Conservation (phyloP, 176 grass and related monocot species). For the Bromus sterilis region DNA sequence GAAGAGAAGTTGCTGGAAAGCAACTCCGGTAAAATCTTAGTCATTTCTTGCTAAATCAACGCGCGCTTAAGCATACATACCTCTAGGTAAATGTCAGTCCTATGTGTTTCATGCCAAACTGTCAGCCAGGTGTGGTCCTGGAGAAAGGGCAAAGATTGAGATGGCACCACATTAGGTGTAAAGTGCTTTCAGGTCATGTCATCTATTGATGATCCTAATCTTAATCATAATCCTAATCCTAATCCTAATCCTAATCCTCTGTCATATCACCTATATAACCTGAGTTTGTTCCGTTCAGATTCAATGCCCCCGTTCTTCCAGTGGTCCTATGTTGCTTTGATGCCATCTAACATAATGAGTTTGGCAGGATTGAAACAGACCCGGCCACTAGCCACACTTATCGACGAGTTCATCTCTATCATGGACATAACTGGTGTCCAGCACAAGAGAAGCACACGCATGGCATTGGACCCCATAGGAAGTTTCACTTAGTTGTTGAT, state of each 20-base stretch:
- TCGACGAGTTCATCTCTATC: constrained; percentile 18
- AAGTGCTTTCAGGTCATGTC: constrained; percentile 9
- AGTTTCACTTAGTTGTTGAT: neutral
- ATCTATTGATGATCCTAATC: neutral
- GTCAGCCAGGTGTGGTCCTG: neutral
- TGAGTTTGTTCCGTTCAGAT: constrained; percentile 29
- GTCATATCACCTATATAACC: neutral
- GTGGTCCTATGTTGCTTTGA: constrained; percentile 30
- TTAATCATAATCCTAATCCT: too few species aligned
- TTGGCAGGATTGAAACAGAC: constrained; percentile 35
- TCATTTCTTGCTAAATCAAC: neutral
- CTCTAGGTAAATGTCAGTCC: neutral
- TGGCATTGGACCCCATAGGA: neutral
- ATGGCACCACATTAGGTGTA: neutral
- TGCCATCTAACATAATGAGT: constrained; percentile 32
- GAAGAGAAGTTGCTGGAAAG: neutral
- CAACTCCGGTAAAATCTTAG: neutral
- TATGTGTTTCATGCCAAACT: neutral
- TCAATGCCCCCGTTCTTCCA: constrained; percentile 1
- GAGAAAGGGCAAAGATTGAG: neutral
- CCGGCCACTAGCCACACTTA: constrained; percentile 18
- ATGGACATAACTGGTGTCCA: constrained; percentile 19
- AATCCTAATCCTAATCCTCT: neutral
- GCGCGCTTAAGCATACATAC: neutral
- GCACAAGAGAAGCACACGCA: constrained; percentile 11